Conservation (phyloP, 495 filamentous ascomycete species). For the Xylaria intraflava region DNA sequence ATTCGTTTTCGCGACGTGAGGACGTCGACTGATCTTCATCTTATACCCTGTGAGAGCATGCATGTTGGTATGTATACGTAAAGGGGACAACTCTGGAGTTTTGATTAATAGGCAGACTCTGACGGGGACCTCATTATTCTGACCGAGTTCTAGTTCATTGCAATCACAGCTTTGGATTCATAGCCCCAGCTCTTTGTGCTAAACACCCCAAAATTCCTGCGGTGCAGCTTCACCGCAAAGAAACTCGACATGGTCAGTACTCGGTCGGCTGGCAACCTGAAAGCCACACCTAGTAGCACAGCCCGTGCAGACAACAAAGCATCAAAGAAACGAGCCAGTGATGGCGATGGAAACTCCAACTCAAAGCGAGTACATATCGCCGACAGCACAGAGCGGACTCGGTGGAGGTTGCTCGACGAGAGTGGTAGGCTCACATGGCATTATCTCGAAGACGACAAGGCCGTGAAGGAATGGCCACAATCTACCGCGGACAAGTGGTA, state of each 20-base stretch:
- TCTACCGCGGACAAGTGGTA: slow-evolving; percentile 76
- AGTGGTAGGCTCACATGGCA: slow-evolving; percentile 86
- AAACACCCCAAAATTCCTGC: background rate
- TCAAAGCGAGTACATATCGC: slow-evolving; percentile 34
- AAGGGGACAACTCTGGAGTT: background rate
- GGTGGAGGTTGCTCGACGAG: slow-evolving; percentile 83
- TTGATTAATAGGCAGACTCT: background rate
- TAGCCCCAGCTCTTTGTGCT: background rate
- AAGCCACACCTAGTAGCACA: slow-evolving; percentile 2
- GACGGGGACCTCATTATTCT: background rate
- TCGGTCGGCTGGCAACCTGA: slow-evolving; percentile 4
- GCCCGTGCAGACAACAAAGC: background rate
- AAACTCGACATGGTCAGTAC: slow-evolving; percentile 18
- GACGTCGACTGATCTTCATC: too few relatives aligned
- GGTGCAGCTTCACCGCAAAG: background rate
- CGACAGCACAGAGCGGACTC: slow-evolving; percentile 61
- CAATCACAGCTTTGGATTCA: background rate
- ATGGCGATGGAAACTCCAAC: slow-evolving; percentile 15
- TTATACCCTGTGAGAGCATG: too few relatives aligned
- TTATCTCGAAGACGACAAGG: slow-evolving; percentile 76
- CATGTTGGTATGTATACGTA: too few relatives aligned
- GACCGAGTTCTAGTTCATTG: background rate
- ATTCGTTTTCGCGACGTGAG: slow-evolving; percentile 12
- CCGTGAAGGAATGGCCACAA: slow-evolving; percentile 75
- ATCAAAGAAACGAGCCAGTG: slow-evolving; percentile 27